Percentiles rank a stretch among this genome's conserved stretches.
Evolutionary conservation across 2,329 filamentous ascomycete genomes (phyloP).

Genomic region (Cercospora berteroae): DNA sequence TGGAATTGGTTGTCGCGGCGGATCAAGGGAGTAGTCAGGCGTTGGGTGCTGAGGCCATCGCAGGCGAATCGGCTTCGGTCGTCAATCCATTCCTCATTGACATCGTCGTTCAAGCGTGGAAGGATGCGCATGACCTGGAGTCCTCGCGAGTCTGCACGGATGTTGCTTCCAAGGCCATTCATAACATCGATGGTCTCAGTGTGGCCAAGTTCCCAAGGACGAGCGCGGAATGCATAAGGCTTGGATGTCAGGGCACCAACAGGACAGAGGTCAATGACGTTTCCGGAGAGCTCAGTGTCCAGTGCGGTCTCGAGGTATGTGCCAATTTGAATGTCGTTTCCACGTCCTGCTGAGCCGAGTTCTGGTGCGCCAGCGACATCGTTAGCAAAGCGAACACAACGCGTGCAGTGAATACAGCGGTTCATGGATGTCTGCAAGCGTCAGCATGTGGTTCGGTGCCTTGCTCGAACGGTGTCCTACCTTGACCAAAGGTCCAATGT

Average conservation of each 20-base stretch:
- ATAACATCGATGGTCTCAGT: slow-evolving; percentile 94
- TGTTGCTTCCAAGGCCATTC: slow-evolving; percentile 89
- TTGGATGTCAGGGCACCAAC: slow-evolving; percentile 96
- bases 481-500: slow-evolving; percentile 96
- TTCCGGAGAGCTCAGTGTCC: slow-evolving; percentile 91
- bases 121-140: slow-evolving; percentile 94
- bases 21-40: slow-evolving; percentile 87
- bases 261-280: slow-evolving; percentile 96
- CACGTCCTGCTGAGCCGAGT: slow-evolving; percentile 88
- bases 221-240: slow-evolving; percentile 93
- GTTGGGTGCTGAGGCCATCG: slow-evolving; percentile 93
- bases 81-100: slow-evolving; percentile 99
- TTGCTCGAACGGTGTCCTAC: slow-evolving; percentile 32
- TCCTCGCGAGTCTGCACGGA: slow-evolving; percentile 88
- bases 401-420: slow-evolving; percentile 97
- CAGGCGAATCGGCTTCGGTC: slow-evolving; percentile 97
- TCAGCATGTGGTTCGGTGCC: slow-evolving; percentile 16
- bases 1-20: slow-evolving; percentile 87
- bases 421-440: slow-evolving; percentile 86
- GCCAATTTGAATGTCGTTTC: slow-evolving; percentile 96
- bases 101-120: slow-evolving; percentile 90
- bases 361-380: slow-evolving; percentile 95
- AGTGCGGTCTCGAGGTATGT: slow-evolving; percentile 95
- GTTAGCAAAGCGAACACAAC: slow-evolving; percentile 96
- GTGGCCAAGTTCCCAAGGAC: slow-evolving; percentile 96